Conservation (phyloP, 345 rosid genomes). For the Cochlearia excelsa region DNA sequence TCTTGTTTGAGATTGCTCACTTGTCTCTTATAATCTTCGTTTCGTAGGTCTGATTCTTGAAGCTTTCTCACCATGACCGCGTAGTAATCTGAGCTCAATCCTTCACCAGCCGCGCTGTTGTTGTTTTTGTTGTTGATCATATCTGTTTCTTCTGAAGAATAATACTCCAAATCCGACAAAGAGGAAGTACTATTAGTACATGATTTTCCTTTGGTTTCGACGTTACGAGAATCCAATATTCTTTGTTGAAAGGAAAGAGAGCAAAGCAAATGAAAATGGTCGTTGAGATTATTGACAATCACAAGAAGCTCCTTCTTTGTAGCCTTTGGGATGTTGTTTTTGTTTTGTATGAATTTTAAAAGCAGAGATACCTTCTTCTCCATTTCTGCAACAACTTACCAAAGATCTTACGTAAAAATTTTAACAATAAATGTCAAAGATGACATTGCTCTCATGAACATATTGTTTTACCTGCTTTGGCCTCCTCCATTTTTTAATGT, state of each 20-base stretch:
- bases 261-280: conserved; percentile 40
- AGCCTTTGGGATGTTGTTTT: conserved; percentile 37
- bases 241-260: no score
- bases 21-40: conserved; percentile 36
- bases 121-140: conserved; percentile 27
- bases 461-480: no score
- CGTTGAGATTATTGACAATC: conserved; percentile 48
- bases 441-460: no score
- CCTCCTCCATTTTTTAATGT: no score
- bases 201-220: conserved; percentile 21
- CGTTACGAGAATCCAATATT: conserved; percentile 17
- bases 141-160: conserved; percentile 52
- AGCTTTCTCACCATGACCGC: conserved; percentile 37
- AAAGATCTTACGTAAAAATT: no score
- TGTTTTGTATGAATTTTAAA: conserved; percentile 44
- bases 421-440: no score
- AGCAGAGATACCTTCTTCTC: conserved; percentile 45
- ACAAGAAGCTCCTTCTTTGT: conserved; percentile 41
- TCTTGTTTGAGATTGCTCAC: conserved; percentile 42
- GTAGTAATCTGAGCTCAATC: conserved; percentile 17
- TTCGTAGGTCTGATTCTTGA: conserved; percentile 31
- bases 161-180: conserved; percentile 54
- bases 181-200: conserved; percentile 16
- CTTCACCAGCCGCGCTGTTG: background rate
- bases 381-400: conserved; percentile 39